These are phyloP conservation scores for Plasmodium falciparum DNA, from an alignment of 169 alveolate species.

Conservation along the genomic window DNA sequence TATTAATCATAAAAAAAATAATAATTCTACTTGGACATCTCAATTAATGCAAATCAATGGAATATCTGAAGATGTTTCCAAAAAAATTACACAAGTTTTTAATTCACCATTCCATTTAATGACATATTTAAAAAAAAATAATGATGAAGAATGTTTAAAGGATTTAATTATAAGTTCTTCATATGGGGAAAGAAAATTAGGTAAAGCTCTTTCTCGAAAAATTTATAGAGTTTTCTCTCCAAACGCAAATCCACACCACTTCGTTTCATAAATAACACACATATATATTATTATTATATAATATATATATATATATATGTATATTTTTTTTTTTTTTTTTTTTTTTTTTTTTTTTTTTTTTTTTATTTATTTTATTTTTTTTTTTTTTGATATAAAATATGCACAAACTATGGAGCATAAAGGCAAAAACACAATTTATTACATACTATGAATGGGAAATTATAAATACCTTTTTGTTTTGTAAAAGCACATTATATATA, in stretches of 20 bases:
- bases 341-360: not conserved
- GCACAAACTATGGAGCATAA: too few relatives aligned
- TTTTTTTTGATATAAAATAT: not conserved
- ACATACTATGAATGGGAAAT: too few relatives aligned
- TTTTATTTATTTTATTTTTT: not conserved
- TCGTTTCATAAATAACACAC: constrained; percentile 30
- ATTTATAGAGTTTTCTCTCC: constrained; percentile 65
- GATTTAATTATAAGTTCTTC: constrained; percentile 49
- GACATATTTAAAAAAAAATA: constrained; percentile 50
- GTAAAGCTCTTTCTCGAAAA: constrained; percentile 67
- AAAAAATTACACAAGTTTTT: constrained; percentile 35
- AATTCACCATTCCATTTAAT: constrained; percentile 55
- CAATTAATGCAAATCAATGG: constrained; percentile 74
- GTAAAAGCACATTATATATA: too few relatives aligned
- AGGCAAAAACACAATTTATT: too few relatives aligned
- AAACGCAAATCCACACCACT: constrained; percentile 21
- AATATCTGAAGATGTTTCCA: constrained; percentile 62
- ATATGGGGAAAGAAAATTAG: constrained; percentile 62
- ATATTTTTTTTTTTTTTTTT: not conserved
- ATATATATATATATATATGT: not conserved
- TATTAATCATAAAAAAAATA: constrained; percentile 4
- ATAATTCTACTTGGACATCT: constrained; percentile 53
- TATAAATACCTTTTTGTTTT: too few relatives aligned
- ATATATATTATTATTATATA: not conserved
- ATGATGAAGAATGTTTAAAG: constrained; percentile 72